Evolutionary conservation across 768 basidiomycete genomes (phyloP).

Genomic region (Lactarius evosmus): DNA sequence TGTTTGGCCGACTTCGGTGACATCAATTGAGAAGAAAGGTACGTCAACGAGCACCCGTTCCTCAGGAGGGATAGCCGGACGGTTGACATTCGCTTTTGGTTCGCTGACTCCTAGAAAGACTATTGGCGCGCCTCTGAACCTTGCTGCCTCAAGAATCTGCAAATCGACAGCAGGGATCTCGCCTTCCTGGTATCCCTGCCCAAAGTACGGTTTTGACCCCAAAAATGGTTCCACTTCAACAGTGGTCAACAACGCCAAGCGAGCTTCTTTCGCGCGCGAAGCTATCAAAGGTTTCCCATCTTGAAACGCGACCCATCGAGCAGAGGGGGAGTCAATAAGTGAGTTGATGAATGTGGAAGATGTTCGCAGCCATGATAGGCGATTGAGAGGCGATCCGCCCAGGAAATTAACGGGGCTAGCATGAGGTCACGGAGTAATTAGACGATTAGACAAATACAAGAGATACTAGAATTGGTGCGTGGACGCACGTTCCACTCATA

Average conservation of each 20-base stretch:
- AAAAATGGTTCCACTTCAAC: slow-evolving; percentile 61
- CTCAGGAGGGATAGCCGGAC: slow-evolving; percentile 57
- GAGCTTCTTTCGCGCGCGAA: slow-evolving; percentile 35
- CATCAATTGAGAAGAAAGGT: slow-evolving; percentile 82
- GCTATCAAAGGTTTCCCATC: slow-evolving; percentile 63
- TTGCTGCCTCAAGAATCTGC: slow-evolving; percentile 49
- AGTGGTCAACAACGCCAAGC: slow-evolving; percentile 56
- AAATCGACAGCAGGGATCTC: slow-evolving; percentile 32
- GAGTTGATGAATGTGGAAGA: slow-evolving; percentile 75
- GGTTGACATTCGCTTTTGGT: slow-evolving; percentile 39
- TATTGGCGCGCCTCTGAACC: slow-evolving; percentile 56
- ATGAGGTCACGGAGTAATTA: slow-evolving; percentile 14
- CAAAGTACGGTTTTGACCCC: slow-evolving; percentile 65
- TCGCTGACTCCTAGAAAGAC: slow-evolving; percentile 84
- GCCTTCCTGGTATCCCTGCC: slow-evolving; percentile 55
- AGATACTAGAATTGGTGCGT: slow-evolving; percentile 12
- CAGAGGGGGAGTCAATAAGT: slow-evolving; percentile 53
- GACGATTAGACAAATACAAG: slow-evolving; percentile 10
- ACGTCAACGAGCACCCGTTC: slow-evolving; percentile 66
- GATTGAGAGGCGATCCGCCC: slow-evolving; percentile 69
- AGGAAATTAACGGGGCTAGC: slow-evolving; percentile 49
- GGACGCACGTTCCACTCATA: slow-evolving; percentile 26
- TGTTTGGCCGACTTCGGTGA: slow-evolving; percentile 49
- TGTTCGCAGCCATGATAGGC: slow-evolving; percentile 75
- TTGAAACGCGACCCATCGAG: slow-evolving; percentile 80